A percentile compares a stretch with the other conserved stretches of the same genome.
Evolutionary conservation across 805 yeast genomes (phyloP).

Genomic region (Spathaspora passalidarum): DNA sequence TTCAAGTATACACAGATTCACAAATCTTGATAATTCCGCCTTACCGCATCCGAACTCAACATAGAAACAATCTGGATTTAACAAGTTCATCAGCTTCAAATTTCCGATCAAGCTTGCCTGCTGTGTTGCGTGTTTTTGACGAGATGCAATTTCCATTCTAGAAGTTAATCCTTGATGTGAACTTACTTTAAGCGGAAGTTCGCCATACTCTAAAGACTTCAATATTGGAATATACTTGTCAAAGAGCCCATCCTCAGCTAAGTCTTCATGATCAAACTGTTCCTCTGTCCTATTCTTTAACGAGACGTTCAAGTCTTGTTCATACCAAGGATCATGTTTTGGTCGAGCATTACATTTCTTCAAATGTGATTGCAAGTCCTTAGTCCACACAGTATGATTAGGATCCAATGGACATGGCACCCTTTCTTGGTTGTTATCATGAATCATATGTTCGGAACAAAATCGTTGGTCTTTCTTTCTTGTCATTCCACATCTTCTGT

Average conservation of each 20-base stretch:
- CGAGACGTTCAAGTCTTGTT: slow-evolving; percentile 41
- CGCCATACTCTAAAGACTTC: slow-evolving; percentile 12
- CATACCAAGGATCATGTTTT: slow-evolving; percentile 51
- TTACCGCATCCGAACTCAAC: slow-evolving; percentile 91
- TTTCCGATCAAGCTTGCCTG: slow-evolving; percentile 80
- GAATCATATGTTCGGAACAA: slow-evolving; percentile 62
- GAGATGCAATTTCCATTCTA: slow-evolving; percentile 49
- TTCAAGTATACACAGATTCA: slow-evolving; percentile 37
- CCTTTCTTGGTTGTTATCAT: slow-evolving; percentile 30
- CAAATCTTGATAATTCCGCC: slow-evolving; percentile 74
- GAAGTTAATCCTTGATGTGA: slow-evolving; percentile 28
- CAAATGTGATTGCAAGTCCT: slow-evolving; percentile 53
- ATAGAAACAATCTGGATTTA: slow-evolving; percentile 37
- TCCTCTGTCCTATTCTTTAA: not conserved
- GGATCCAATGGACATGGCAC: slow-evolving; percentile 78
- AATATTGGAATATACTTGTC: slow-evolving; percentile 18
- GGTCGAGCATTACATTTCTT: slow-evolving; percentile 55
- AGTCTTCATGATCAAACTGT: slow-evolving; percentile 8
- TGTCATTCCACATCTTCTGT: slow-evolving; percentile 60
- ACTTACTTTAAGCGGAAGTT: slow-evolving; percentile 14
- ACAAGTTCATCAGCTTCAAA: slow-evolving; percentile 40
- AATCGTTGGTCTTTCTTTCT: slow-evolving; percentile 45
- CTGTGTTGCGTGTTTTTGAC: slow-evolving; percentile 76
- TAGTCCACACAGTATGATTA: slow-evolving; percentile 67
- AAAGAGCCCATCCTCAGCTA: slow-evolving; percentile 10